phyloP scores from a whole-genome alignment of 2,329 filamentous ascomycete genomes.

The Bipolaris sorokiniana region DNA sequence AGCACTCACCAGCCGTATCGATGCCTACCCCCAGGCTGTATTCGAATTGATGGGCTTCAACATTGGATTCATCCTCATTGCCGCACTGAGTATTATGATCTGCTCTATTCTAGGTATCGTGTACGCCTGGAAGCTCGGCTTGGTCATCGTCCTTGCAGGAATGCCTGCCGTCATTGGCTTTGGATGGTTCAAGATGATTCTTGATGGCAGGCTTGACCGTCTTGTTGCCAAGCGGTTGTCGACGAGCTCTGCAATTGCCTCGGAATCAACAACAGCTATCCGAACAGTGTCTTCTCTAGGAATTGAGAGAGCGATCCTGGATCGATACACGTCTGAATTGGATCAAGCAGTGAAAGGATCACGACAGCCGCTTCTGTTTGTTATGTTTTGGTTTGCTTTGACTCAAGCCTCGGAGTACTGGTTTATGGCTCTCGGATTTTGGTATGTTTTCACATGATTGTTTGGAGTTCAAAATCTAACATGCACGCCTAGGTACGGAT shows the following conservation, averaged over 20 bases:
- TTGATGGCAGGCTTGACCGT: slow-evolving; percentile 47
- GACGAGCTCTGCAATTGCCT: slow-evolving; percentile 66
- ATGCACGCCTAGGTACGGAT: slow-evolving; percentile 19
- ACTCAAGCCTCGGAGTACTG: slow-evolving; percentile 83
- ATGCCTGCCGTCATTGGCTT: slow-evolving; percentile 12
- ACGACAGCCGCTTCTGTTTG: slow-evolving; percentile 15
- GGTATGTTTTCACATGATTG: slow-evolving; percentile 52
- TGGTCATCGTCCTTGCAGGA: slow-evolving; percentile 12
- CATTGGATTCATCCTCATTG: slow-evolving; percentile 18
- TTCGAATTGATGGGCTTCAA: slow-evolving; percentile 50
- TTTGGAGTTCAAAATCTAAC: not conserved
- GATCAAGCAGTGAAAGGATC: slow-evolving; percentile 48
- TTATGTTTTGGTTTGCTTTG: slow-evolving; percentile 70
- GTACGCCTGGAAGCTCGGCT: slow-evolving; percentile 22
- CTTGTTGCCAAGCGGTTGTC: slow-evolving; percentile 68
- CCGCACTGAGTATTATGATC: slow-evolving; percentile 10
- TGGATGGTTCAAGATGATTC: slow-evolving; percentile 82
- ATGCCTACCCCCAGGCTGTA: slow-evolving; percentile 53
- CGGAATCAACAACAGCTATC: slow-evolving; percentile 59
- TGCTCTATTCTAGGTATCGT: slow-evolving; percentile 21
- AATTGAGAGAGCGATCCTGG: slow-evolving; percentile 65
- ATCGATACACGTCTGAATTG: slow-evolving; percentile 72
- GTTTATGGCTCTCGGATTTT: slow-evolving; percentile 81
- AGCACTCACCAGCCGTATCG: slow-evolving; percentile 67
- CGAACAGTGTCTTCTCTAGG: slow-evolving; percentile 89